phyloP scores from a whole-genome alignment of 2,329 filamentous ascomycete species.

The Chlorencoelia australis region DNA sequence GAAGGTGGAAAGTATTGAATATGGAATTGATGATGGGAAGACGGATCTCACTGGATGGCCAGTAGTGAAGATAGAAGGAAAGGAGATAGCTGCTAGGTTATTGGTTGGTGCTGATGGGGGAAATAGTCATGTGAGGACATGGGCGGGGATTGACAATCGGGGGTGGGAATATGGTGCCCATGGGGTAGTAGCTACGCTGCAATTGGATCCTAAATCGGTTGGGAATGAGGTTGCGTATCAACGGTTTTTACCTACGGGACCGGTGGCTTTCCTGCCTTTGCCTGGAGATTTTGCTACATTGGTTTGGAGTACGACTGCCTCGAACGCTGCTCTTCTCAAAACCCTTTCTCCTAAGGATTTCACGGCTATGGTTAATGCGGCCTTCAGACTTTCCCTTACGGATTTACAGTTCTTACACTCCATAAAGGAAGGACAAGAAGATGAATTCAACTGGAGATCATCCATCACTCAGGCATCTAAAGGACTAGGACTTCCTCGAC shows the following conservation, averaged over 20 bases:
- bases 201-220: constrained; percentile 53
- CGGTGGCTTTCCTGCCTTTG: constrained; percentile 82
- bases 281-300: constrained; percentile 75
- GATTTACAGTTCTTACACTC: constrained; percentile 80
- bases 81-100: constrained; percentile 67
- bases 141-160: constrained; percentile 73
- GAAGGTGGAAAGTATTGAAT: constrained; percentile 67
- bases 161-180: constrained; percentile 93
- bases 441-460: constrained; percentile 78
- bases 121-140: constrained; percentile 84
- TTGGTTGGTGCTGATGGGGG: constrained; percentile 90
- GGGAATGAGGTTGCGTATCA: constrained; percentile 70
- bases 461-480: constrained; percentile 52
- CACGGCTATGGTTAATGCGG: constrained; percentile 81
- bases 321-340: constrained; percentile 71
- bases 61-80: constrained; percentile 59
- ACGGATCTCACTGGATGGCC: constrained; percentile 83
- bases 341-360: constrained; percentile 64
- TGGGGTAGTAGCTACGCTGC: constrained; percentile 82
- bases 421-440: constrained; percentile 44
- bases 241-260: constrained; percentile 85
- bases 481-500: constrained; percentile 49
- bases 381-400: constrained; percentile 69
- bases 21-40: constrained; percentile 55
- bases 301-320: constrained; percentile 88